A percentile compares a stretch with the other conserved stretches of the same genome.
Evolutionary conservation across 176 grass and related monocot genomes (phyloP).

Genomic region (Sorghum bicolor): Sorghum_bicolor_NCBIv3 NC_012872.2:3550001-3550500

Average conservation of each 20-base stretch:
- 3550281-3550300: conserved; percentile 37
- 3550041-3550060: conserved; percentile 6
- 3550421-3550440: conserved; percentile 53
- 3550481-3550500: conserved; percentile 39
- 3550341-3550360: conserved; percentile 57
- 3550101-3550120: background rate
- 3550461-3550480: conserved; percentile 2
- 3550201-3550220: conserved; percentile 20
- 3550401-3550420: conserved; percentile 55
- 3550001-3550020: conserved; percentile 70
- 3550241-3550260: conserved; percentile 57
- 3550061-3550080: background rate
- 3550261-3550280: conserved; percentile 83
- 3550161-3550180: background rate
- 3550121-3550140: background rate
- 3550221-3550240: background rate
- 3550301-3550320: conserved; percentile 18
- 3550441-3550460: conserved; percentile 42
- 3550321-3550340: conserved; percentile 37
- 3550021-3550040: background rate
- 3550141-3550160: background rate
- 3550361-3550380: conserved; percentile 7
- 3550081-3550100: background rate
- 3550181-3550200: background rate
- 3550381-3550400: conserved; percentile 12